Evolutionary conservation across 1,284 basidiomycete genomes (phyloP).

Genomic region (Ustilago shanxiensis): DNA sequence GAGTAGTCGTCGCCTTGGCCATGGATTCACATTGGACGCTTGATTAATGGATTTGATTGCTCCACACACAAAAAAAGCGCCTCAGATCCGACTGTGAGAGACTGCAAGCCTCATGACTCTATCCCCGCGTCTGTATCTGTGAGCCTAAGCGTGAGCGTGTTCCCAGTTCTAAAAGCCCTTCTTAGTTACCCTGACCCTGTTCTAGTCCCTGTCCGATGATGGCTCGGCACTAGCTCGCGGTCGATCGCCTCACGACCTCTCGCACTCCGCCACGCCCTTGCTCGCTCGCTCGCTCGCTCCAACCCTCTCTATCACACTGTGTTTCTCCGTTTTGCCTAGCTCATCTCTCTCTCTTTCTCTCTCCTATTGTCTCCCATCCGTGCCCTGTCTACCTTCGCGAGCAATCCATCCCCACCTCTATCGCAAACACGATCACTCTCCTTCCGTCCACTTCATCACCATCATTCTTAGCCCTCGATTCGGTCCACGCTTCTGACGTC

Average conservation of each 20-base stretch:
- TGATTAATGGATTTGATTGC: too few species aligned
- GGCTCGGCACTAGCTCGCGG: constrained; percentile 28
- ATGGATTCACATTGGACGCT: too few species aligned
- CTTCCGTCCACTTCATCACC: background rate
- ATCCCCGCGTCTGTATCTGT: constrained; percentile 17
- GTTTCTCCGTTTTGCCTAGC: background rate
- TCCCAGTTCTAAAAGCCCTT: background rate
- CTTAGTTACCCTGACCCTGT: background rate
- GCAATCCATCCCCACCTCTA: background rate
- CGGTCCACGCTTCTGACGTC: background rate
- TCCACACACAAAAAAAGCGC: background rate
- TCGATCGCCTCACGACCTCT: constrained; percentile 26
- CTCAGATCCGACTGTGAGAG: background rate
- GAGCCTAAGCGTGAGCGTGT: background rate
- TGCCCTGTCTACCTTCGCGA: background rate
- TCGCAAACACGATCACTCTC: background rate
- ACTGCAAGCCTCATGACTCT: constrained; percentile 15
- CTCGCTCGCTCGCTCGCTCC: background rate
- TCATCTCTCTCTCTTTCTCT: constrained; percentile 9
- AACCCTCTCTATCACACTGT: too few species aligned
- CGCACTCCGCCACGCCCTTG: constrained; percentile 5
- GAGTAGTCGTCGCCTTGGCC: too few species aligned
- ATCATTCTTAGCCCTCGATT: background rate
- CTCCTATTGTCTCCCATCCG: background rate
- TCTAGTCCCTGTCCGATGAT: constrained; percentile 4